These are phyloP conservation scores for Pseudocercospora cruenta DNA, from an alignment of 2,329 filamentous ascomycete species.

Conservation along the genomic window DNA sequence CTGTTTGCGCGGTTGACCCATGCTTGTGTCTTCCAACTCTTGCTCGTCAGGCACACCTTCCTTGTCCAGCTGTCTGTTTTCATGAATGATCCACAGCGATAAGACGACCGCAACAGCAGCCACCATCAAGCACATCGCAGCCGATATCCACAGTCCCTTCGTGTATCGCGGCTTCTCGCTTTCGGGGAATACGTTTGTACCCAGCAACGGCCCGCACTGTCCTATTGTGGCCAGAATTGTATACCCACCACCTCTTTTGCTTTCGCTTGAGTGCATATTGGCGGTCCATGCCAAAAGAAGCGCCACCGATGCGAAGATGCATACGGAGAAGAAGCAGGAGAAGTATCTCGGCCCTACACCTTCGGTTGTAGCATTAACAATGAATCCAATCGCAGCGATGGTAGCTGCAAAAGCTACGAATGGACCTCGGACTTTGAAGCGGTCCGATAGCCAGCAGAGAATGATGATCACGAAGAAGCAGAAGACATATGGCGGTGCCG, in stretches of 20 bases:
- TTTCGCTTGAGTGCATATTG: slow-evolving; percentile 45
- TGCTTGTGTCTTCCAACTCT: slow-evolving; percentile 29
- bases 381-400: slow-evolving; percentile 45
- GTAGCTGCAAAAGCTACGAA: slow-evolving; percentile 43
- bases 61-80: slow-evolving; percentile 64
- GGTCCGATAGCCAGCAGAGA: slow-evolving; percentile 44
- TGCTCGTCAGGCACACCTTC: slow-evolving; percentile 39
- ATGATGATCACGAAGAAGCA: slow-evolving; percentile 46
- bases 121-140: slow-evolving; percentile 65
- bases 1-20: slow-evolving; percentile 18
- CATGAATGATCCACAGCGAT: slow-evolving; percentile 58
- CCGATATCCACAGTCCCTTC: slow-evolving; percentile 64
- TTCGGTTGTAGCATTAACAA: slow-evolving; percentile 44
- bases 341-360: slow-evolving; percentile 42
- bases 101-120: slow-evolving; percentile 58
- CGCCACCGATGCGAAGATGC: slow-evolving; percentile 44
- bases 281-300: slow-evolving; percentile 44
- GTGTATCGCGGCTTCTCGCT: slow-evolving; percentile 51
- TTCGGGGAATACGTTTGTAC: slow-evolving; percentile 62
- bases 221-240: slow-evolving; percentile 46
- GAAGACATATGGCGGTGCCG: slow-evolving; percentile 47
- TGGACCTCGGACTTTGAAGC: slow-evolving; percentile 43
- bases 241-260: slow-evolving; percentile 43
- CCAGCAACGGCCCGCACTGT: slow-evolving; percentile 71
- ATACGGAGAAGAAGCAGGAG: slow-evolving; percentile 45